Percentiles rank a stretch among this genome's conserved stretches.
Evolutionary conservation across 306 rosid species (phyloP).

Genomic region (Pyrus bretschneideri): DNA sequence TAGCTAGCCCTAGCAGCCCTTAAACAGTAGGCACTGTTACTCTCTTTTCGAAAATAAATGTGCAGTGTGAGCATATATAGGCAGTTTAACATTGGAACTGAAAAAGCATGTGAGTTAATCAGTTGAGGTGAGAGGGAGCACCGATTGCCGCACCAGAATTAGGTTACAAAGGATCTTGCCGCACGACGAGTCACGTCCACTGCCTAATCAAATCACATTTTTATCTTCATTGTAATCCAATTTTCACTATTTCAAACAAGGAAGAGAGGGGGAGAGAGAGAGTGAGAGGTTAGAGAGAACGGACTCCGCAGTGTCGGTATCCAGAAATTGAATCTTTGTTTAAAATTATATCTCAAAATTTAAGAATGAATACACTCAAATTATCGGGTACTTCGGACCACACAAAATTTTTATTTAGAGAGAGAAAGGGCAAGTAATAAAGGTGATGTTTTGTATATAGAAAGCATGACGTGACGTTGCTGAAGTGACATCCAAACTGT

Average conservation of each 20-base stretch:
- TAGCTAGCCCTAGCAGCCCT: background rate
- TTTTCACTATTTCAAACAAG: background rate
- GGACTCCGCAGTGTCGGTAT: too few species aligned
- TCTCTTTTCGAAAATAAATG: background rate
- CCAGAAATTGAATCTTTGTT: too few species aligned
- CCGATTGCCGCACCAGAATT: background rate
- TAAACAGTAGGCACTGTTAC: background rate
- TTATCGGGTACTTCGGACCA: too few species aligned
- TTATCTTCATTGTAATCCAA: background rate
- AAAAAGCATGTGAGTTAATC: background rate
- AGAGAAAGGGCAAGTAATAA: background rate
- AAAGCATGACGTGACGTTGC: slow-evolving; percentile 9
- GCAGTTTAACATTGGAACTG: background rate
- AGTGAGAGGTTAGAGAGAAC: too few species aligned
- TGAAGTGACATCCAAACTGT: slow-evolving; percentile 24
- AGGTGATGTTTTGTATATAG: background rate
- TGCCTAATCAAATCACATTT: background rate
- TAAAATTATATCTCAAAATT: too few species aligned
- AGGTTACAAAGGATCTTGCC: background rate
- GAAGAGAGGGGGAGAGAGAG: background rate
- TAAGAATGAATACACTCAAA: too few species aligned
- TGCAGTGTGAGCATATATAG: background rate
- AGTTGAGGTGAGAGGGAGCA: background rate
- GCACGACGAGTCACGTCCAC: slow-evolving; percentile 2
- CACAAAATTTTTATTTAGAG: too few species aligned